These are phyloP conservation scores for Paramecium primaurelia DNA, from an alignment of 73 alveolate species.

Conservation along the genomic window DNA sequence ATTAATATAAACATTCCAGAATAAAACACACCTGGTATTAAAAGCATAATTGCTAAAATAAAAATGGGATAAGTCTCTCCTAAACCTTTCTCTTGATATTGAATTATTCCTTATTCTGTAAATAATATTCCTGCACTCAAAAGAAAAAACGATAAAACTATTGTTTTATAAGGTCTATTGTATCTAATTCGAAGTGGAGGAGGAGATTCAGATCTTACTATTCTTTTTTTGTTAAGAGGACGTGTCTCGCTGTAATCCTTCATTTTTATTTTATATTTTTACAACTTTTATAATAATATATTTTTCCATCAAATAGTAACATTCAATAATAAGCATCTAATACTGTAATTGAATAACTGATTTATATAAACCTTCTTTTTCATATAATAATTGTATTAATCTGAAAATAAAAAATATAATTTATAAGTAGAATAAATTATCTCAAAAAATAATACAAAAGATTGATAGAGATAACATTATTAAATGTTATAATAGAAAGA, in stretches of 20 bases:
- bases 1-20: neutral
- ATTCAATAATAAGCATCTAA: too few relatives aligned
- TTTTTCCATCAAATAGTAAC: neutral
- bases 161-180: slow-evolving; percentile 29
- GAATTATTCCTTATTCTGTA: neutral
- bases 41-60: neutral
- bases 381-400: neutral
- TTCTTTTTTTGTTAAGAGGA: slow-evolving; percentile 15
- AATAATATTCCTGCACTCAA: slow-evolving; percentile 31
- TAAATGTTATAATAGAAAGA: neutral
- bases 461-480: neutral
- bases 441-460: neutral
- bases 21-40: slow-evolving; percentile 22
- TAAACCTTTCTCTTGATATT: neutral
- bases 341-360: neutral
- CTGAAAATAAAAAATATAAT: neutral
- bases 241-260: neutral
- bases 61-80: slow-evolving; percentile 24
- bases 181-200: slow-evolving; percentile 27
- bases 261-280: neutral
- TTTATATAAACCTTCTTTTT: neutral
- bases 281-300: neutral
- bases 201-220: slow-evolving; percentile 38
- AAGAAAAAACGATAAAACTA: neutral
- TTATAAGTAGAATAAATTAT: too few relatives aligned